phyloP scores from a whole-genome alignment of 2,329 filamentous ascomycete genomes.

The Colletotrichum caudatum region DNA sequence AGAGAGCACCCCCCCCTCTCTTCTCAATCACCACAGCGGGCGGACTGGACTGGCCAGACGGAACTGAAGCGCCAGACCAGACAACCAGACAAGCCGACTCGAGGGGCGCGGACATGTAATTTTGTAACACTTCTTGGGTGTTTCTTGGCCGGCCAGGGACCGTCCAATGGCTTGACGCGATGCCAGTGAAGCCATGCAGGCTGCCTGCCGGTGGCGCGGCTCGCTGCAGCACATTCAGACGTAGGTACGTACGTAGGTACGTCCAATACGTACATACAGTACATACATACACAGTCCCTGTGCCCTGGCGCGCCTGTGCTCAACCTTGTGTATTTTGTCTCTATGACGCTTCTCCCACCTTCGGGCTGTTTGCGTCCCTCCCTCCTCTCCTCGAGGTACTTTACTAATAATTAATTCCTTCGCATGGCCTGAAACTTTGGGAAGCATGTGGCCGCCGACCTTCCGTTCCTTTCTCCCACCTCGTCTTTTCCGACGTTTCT shows the following conservation, averaged over 20 bases:
- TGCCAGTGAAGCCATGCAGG: background rate
- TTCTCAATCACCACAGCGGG: background rate
- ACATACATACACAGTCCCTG: no score
- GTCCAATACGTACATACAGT: no score
- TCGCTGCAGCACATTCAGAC: background rate
- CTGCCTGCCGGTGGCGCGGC: slow-evolving; percentile 3
- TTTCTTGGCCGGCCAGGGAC: slow-evolving; percentile 14
- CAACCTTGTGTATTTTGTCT: background rate
- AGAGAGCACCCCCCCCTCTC: background rate
- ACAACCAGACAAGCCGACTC: background rate
- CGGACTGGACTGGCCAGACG: background rate
- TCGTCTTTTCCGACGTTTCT: background rate
- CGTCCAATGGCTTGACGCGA: background rate
- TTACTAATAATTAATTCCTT: background rate
- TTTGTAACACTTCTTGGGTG: background rate
- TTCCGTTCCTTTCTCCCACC: background rate
- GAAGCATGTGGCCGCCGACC: background rate
- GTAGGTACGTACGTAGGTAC: no score
- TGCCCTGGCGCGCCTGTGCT: slow-evolving; percentile 7
- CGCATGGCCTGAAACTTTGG: background rate
- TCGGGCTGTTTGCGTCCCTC: no score
- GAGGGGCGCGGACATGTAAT: background rate
- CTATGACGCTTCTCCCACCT: background rate
- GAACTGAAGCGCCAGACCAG: background rate
- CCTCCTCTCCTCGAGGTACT: background rate